A percentile compares a stretch with the other conserved stretches of the same genome.
Evolutionary conservation across 148 eudicot genomes (phyloP).

Genomic region (Fagopyrum homotropicum): DNA sequence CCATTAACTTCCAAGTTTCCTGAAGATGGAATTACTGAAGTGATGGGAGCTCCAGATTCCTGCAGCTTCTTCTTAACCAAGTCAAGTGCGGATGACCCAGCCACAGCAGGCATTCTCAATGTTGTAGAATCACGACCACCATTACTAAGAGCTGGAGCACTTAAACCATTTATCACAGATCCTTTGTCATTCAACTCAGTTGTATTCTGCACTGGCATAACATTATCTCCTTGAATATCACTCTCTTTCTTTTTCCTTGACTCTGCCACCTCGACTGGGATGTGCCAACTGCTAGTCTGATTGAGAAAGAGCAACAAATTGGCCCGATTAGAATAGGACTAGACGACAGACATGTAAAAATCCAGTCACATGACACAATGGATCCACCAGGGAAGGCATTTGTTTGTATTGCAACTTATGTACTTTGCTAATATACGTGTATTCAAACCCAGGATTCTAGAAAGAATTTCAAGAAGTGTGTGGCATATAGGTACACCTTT

Average conservation of each 20-base stretch:
- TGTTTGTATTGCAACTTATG: background rate
- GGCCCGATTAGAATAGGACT: background rate
- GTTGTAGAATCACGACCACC: constrained; percentile 88
- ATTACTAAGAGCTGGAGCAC: constrained; percentile 82
- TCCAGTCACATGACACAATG: background rate
- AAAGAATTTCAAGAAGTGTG: background rate
- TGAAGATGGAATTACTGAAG: constrained; percentile 44
- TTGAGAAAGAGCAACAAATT: constrained; percentile 7
- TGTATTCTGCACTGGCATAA: constrained; percentile 36
- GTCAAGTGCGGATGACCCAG: constrained; percentile 84
- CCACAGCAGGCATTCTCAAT: constrained; percentile 40
- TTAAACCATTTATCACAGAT: constrained; percentile 53
- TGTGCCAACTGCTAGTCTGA: constrained; percentile 96
- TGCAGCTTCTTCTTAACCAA: constrained; percentile 93
- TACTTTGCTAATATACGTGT: background rate
- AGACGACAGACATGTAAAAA: background rate
- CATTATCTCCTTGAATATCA: constrained; percentile 46
- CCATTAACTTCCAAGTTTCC: constrained; percentile 57
- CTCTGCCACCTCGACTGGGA: constrained; percentile 75
- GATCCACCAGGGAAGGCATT: background rate
- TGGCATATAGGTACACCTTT: constrained; percentile 51
- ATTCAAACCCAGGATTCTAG: background rate
- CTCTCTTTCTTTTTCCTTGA: constrained; percentile 61
- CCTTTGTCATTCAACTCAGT: constrained; percentile 44
- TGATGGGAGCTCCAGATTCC: constrained; percentile 72